Evolutionary conservation across 2,329 filamentous ascomycete genomes (phyloP), one percentile per base, ranked within the genome.

Genomic region (Fusarium phyllophilum): DNA sequence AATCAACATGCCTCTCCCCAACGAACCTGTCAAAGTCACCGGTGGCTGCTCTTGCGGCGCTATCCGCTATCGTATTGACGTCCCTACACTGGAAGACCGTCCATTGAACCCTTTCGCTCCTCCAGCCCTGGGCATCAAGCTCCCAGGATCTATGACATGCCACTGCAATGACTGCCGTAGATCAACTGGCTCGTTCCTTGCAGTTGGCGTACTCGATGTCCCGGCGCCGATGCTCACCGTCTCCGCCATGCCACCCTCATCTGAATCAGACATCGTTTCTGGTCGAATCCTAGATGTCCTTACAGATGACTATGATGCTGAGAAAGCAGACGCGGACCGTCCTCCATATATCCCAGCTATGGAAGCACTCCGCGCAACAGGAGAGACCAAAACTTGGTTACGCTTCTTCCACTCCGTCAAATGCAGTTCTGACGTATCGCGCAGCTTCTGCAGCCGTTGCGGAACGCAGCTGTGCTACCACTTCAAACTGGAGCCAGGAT

Each of bases 401-500:
- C 55, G 41, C 8, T 79, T 77, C 71, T 79, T 72, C 49, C 78
- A 79, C 52, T 70, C 70, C 39, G 39, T n/a, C 5, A 56, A 63
- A 34, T 36, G 31, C 33, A 51, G 8, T n/a, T 75, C 75, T 42
- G 60, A 56, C 2, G 48, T 45, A 42, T 78, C 78, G 0, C 77
- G 78, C 17, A 71, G 66, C 46, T 80, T 79, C 54, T 80, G 78
- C 26, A 72, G 72, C 1, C 77, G 78, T 14, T 79, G 77, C 52
- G 77, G 78, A 6, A 66, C 77, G 1, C 68, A 63, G 9, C 14
- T 78, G 1, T 66, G 62, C 45, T 79, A 54, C 54, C 75, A 78
- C 13, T 68, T 77, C 29, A 68, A 65, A 38, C 70, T 78, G 0
- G 20, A 39, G 14, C 56, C 73, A 0, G 67, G 67, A 36, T 76